phyloP scores from a whole-genome alignment of 305 asterid genomes.

The Fraxinus greggii region DNA sequence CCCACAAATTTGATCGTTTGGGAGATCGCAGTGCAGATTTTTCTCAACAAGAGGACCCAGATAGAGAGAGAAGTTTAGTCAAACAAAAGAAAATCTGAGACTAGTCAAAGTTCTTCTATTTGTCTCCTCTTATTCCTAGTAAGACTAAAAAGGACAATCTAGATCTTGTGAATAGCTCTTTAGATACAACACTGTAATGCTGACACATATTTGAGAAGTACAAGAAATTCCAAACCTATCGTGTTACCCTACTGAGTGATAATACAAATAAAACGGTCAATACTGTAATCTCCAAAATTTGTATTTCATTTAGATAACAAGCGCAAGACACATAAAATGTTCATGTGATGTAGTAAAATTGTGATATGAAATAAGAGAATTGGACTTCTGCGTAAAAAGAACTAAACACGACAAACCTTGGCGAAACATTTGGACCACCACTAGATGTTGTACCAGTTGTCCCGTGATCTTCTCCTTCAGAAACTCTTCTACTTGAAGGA shows the following conservation, averaged over 20 bases:
- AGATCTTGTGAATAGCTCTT: background rate
- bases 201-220: background rate
- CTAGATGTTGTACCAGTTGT: constrained; percentile 45
- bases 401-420: constrained; percentile 49
- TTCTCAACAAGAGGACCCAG: background rate
- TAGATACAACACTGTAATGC: background rate
- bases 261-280: constrained; percentile 12
- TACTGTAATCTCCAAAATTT: constrained; percentile 3
- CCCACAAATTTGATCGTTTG: background rate
- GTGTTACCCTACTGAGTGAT: background rate
- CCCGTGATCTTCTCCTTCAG: constrained; percentile 52
- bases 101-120: background rate
- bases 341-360: background rate
- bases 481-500: constrained; percentile 49
- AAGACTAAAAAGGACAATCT: background rate
- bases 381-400: background rate
- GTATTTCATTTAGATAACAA: background rate
- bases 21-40: background rate
- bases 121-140: background rate
- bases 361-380: constrained; percentile 3
- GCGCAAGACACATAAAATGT: background rate
- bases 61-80: background rate
- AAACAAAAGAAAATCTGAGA: background rate
- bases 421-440: constrained; percentile 35
- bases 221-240: constrained; percentile 10